Percentiles rank a stretch among this genome's conserved stretches.
phyloP scores from a whole-genome alignment of 768 basidiomycete genomes.

The Lactifluus echinatus region DNA sequence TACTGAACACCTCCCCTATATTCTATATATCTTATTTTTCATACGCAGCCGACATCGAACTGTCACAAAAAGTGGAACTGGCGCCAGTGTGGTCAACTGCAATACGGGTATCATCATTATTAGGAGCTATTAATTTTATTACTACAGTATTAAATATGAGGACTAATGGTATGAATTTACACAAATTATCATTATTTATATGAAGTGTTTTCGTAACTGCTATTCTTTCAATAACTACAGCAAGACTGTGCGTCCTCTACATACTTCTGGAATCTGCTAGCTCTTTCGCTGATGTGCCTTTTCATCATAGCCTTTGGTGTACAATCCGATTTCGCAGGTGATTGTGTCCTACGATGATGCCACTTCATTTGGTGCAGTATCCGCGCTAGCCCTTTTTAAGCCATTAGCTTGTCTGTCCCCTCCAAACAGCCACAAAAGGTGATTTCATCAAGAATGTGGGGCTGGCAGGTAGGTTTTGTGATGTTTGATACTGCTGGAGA shows the following conservation, averaged over 20 bases:
- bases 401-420: background rate
- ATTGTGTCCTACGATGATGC: slow-evolving; percentile 62
- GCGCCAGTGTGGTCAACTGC: background rate
- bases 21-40: too few relatives aligned
- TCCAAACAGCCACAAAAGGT: background rate
- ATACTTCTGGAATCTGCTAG: background rate
- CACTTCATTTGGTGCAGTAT: slow-evolving; percentile 36
- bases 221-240: slow-evolving; percentile 54
- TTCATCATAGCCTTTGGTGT: slow-evolving; percentile 57
- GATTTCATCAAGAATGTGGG: background rate
- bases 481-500: too few relatives aligned
- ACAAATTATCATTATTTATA: too few relatives aligned
- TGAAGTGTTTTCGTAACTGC: too few relatives aligned
- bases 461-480: too few relatives aligned
- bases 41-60: too few relatives aligned
- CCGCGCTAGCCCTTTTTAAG: background rate
- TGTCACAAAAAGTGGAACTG: background rate
- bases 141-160: too few relatives aligned
- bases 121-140: too few relatives aligned
- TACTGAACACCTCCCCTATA: too few relatives aligned
- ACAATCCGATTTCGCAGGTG: slow-evolving; percentile 42
- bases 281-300: background rate
- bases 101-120: too few relatives aligned
- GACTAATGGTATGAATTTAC: too few relatives aligned
- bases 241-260: slow-evolving; percentile 49